Base-by-base conservation (phyloP, 306 rosid species). In the Castanea crenata region DNA sequence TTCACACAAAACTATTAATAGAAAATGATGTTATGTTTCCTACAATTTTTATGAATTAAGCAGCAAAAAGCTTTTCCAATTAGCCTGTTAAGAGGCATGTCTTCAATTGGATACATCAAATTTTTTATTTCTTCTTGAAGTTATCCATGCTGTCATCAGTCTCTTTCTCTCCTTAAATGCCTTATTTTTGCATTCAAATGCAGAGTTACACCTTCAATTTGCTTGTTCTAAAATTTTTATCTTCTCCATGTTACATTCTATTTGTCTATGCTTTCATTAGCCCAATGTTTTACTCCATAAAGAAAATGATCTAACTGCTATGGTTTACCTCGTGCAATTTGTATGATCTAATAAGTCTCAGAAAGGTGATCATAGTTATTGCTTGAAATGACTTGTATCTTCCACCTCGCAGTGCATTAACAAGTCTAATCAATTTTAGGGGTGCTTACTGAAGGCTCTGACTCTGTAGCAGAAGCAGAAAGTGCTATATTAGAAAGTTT, bases 381-480 rank as follows among this genome's bases (percentile, higher is more conserved):
- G 46, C 71, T 67, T 74, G 69, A 70, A 71, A 69, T 82, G 75
- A 83, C 79, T 81, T 72, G 57, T 82, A 79, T 86, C 55, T 55
- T 55, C 82, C 49, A 77, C 80, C 74, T 86, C 80, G 76, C 78
- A 41, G 81, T 78, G 81, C 32, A 79, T 76, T 87, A 76, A 89
- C 85, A 69, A 76, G 56, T 81, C 69, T 83, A 80, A 83, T 86
- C 82, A 73, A 83, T 89, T 87, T 83, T 90, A 95, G 98, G 94
- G 94, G 81, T 79, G 67, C 92, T 88, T 74, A 83, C 91, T 69
- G 97, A 93, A 83, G 98, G 98, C 51, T 74, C 86, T 27, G 88
- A 91, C 70, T 86, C 96, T 59, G 89, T 95, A 76, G 92, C 91
- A 25, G 83, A 90, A 81, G 97, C 89, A 76, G 99, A 95, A 90